Evolutionary conservation across 1,139 yeast species (phyloP), one percentile per base, ranked within the genome.

Genomic region (Komagataea norvegica): DNA sequence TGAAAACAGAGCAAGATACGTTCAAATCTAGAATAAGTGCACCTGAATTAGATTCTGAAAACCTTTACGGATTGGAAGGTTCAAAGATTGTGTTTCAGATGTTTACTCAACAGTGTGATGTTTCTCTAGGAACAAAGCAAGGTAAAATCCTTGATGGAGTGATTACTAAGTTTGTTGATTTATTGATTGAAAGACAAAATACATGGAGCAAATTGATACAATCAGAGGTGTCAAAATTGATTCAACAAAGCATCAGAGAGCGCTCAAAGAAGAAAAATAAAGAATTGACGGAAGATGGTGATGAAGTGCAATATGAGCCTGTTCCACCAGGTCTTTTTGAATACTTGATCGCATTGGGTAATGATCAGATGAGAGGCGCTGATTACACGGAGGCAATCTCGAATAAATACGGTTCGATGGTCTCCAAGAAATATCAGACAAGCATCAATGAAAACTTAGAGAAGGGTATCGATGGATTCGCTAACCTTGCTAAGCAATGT

Each of bases 51-150:
- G 87, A 83, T 49, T 74, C 79, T 17, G 76, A 81, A 29, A 71
- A 78, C n/a, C 61, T 67, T 33, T 62, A 77, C 28, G 85, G 80
- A 25, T 64, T 86, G 40, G 79, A 78, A 46, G 79, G 82, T 13
- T 80, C 86, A 11, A 85, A 81, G 18, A 82, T 77, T 40, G 86
- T 87, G 35, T 79, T 86, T 57, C 77, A 84, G 36, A 84, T 88
- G 79, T 76, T 88, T 44, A 81, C 83, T 24, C 95, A 87, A 56
- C 96, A 88, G 57, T 82, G 88, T n/a, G 95, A 85, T 49, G 93
- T 85, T 9, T 95, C 95, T 0, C 87, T 91, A 0, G 91, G 83
- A 28, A 79, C 94, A 3, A 87, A 88, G 3, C 89, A 85, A 57
- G 87, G 91, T 9, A 74, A 81, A 46, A 84, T 88, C 23, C 67